Base-by-base conservation (phyloP, 2,329 filamentous ascomycete genomes). In the Arthrobotrys pseudoclavata region DNA sequence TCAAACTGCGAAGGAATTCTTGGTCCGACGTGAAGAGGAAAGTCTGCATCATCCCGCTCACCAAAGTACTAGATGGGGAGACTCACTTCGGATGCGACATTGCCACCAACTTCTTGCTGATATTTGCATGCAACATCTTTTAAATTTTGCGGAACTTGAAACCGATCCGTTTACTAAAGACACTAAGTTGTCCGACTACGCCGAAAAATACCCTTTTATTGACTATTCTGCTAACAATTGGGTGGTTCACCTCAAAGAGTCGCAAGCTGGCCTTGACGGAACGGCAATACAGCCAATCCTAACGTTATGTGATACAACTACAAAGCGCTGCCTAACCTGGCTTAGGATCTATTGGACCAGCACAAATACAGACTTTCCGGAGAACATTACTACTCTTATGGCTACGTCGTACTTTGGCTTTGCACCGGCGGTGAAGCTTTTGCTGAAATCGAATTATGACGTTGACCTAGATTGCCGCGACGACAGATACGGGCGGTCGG, bases 1-100 rank as follows among this genome's bases (percentile, higher is more conserved):
- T 37, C 83, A 85, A 76, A 85, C 84, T 0, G 84, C 83, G 0
- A 84, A 80, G 64, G 84, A 84, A 50, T 85, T 85, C 72, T 69
- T 85, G 37, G 7, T 62, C 20, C 57, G 29, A 40, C 61, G 66
- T 61, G 10, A 52, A 29, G 12, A 26, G 60, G 53, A 47, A 57
- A 7, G 34, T 29, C 68, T 24, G 7, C 18, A 3, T 24, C 10
- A 42, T 75, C 12, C 75, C 10, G 22, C 15, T 40, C 1, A 66
- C 5, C 4, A 12, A 15, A 29, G 42, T 48, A 24, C 29, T 37
- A 31, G 24, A 18, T 53, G 24, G 24, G 42, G 50, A 37, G 9
- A 50, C 22, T 60, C 66, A n/a, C 13, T 69, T 50, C 66, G 10
- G 20, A 13, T 69, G 22, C 50, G 20, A 22, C 22, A 61, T 20